Evolutionary conservation across 305 asterid genomes (phyloP), one percentile per base, ranked within the genome.

Genomic region (Ajuga reptans): DNA sequence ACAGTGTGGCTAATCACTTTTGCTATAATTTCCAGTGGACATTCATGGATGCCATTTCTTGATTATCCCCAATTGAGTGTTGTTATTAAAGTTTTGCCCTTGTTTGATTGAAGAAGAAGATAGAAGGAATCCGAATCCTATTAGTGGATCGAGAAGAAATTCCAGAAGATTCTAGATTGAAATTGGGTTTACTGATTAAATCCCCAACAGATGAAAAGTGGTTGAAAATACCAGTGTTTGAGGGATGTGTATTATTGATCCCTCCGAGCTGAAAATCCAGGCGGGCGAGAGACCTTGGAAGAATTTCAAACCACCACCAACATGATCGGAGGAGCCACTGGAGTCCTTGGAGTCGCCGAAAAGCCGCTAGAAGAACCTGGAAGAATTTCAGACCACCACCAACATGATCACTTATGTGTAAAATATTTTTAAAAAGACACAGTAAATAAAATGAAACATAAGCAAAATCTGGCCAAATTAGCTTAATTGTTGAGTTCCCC

Each of bases 181-280:
- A 80, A 59, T 69, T 15, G 83, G 67, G 68, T 12, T 52, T 5
- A 77, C 47, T 1, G 45, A 17, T 6, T n/a, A 79, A 18, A 70
- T 77, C 77, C 12, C 73, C 77, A 60, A 73, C 76, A n/a, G 88
- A 53, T 0, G 86, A 51, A 9, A 73, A 78, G 17, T 81, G 87
- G 76, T 61, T 70, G 56, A 74, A 72, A 31, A 57, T 17, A 31
- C 57, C 57, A 9, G 29, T 8, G 15, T 64, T n/a, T 7, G 75
- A 37, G 12, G 57, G 45, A 11, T 67, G 66, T 4, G 51, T 70
- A 21, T 79, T 67, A 0, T 64, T 17, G 59, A 55, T 41, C 9
- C 75, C 85, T 4, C 78, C 81, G 10, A 85, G 82, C 58, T 89
- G 92, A 65, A 89, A 89, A 72, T 89, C 98, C 94, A 89, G 58